These are phyloP conservation scores for Saccharomycopsis sp. DNA, from an alignment of 805 yeast species.

Conservation along the genomic window DNA sequence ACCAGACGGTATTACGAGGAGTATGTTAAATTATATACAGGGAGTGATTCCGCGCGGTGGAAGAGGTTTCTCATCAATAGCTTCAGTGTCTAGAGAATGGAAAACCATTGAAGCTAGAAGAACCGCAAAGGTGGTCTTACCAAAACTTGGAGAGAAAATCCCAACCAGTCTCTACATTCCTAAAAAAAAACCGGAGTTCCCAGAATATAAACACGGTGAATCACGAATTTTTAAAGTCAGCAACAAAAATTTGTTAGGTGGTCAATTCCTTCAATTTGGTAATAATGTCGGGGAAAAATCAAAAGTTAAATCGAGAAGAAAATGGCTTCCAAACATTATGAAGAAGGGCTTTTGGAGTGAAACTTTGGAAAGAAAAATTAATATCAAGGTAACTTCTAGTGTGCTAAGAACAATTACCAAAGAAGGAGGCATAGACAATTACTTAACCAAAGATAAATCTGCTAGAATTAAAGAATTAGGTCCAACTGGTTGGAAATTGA, in stretches of 20 bases:
- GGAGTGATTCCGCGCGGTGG: too few species aligned
- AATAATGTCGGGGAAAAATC: constrained; percentile 71
- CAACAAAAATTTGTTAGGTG: constrained; percentile 87
- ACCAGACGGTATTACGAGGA: background rate
- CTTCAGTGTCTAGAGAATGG: constrained; percentile 29
- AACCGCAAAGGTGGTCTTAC: constrained; percentile 36
- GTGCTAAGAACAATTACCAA: constrained; percentile 82
- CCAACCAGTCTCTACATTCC: constrained; percentile 39
- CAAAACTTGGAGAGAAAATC: constrained; percentile 47
- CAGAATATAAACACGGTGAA: constrained; percentile 75
- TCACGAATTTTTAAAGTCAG: constrained; percentile 73
- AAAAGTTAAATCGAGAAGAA: constrained; percentile 62
- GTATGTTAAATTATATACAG: too few species aligned
- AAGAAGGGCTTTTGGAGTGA: constrained; percentile 80
- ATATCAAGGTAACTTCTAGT: constrained; percentile 62
- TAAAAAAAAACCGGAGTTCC: constrained; percentile 37
- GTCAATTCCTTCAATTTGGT: constrained; percentile 71
- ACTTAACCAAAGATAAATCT: constrained; percentile 76
- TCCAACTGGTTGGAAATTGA: constrained; percentile 83
- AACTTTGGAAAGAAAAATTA: constrained; percentile 49
- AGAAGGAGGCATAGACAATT: constrained; percentile 93
- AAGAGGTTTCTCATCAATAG: constrained; percentile 26
- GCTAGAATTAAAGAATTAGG: constrained; percentile 92
- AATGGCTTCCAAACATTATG: constrained; percentile 78
- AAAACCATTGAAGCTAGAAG: constrained; percentile 42